A percentile compares a stretch with the other conserved stretches of the same genome.
Conservation (phyloP, 208 protist species). For the Leptomonas seymouri region DNA sequence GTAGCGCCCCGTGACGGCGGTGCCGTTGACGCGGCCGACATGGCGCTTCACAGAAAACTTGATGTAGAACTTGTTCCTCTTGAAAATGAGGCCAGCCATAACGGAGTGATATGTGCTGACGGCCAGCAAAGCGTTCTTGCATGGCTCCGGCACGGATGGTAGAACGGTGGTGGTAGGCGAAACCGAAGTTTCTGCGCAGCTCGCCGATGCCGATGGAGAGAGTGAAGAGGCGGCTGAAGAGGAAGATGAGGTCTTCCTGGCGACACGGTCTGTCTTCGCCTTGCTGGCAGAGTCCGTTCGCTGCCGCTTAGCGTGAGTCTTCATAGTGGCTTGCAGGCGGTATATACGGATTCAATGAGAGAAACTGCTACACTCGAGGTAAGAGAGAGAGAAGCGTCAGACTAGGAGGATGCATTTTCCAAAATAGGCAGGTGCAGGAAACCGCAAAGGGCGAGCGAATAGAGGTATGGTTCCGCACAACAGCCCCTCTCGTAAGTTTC, state of each 20-base stretch:
- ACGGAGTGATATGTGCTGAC: slow-evolving; percentile 82
- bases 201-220: not conserved
- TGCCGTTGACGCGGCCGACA: slow-evolving; percentile 50
- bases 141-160: slow-evolving; percentile 5
- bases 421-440: no score
- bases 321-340: not conserved
- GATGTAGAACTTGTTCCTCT: slow-evolving; percentile 56
- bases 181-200: not conserved
- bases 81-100: slow-evolving; percentile 65
- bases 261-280: not conserved
- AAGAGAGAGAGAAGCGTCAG: no score
- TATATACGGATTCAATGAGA: no score
- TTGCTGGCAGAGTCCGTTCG: not conserved
- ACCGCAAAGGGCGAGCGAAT: no score
- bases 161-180: not conserved
- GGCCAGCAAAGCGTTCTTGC: slow-evolving; percentile 57
- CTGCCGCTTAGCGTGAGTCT: slow-evolving; percentile 12
- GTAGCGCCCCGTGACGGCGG: slow-evolving; percentile 49
- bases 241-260: not conserved
- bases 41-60: slow-evolving; percentile 83
- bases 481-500: no score
- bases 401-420: no score
- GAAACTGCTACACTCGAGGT: no score
- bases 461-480: no score
- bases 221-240: not conserved